Evolutionary conservation across 2,329 filamentous ascomycete genomes (phyloP), one percentile per base, ranked within the genome.

Genomic region (Orbilia brochopaga): DNA sequence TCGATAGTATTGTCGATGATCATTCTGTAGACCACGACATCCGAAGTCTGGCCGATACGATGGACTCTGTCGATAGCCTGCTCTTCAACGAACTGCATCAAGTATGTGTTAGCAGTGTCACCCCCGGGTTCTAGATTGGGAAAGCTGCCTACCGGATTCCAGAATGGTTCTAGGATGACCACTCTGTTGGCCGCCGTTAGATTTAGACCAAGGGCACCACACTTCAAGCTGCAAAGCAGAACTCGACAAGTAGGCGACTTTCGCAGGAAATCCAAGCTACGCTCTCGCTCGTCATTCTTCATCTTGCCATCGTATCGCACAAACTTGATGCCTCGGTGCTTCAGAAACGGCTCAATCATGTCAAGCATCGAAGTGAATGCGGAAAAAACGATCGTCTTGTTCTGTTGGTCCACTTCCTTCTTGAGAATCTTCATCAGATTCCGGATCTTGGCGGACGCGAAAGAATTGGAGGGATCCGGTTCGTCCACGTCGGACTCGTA

Each of bases 311-410:
- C 94, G 80, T 99, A 99, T 61, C 94, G 90, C 15, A 90, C 90
- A 78, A 89, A 96, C 72, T 85, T 85, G 79, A 96, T 88, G 13
- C 87, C 86, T 13, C 89, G 87, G 54, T 87, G 84, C 51, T 85
- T 84, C 69, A 99, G 83, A 80, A 97, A 97, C 1, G 94, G 94
- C 78, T 97, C 92, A 74, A 99, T 88, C 27, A 97, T 87, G 81
- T 97, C 90, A 51, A 99, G 87, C 94, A 99, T 99, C 0, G 91
- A 94, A 0, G 94, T 99, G 81, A 99, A 99, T 77, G 97, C 91
- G 1, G 92, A 96, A 81, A 99, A 99, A 74, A 99, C 92, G 77
- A 99, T 99, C 78, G 96, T 96, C 79, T 99, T 99, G 84, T 96
- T 91, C 8, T 66, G 63, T 69, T 91, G 84, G 1, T 84, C 82